Evolutionary conservation across 2,329 filamentous ascomycete genomes (phyloP).

Genomic region (Hypocrella siamensis): DNA sequence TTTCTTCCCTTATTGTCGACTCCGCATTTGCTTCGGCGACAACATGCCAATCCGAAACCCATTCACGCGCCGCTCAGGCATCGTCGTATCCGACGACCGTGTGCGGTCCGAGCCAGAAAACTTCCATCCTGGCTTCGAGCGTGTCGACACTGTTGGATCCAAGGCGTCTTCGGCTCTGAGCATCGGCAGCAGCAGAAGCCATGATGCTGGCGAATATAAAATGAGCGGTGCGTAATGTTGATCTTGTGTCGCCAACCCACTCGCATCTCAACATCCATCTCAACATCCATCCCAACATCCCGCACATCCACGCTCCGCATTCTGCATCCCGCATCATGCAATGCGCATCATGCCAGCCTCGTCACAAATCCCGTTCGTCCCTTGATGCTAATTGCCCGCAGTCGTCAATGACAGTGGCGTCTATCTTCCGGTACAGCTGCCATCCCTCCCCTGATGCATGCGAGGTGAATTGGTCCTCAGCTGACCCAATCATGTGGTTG

Average conservation of each 20-base stretch:
- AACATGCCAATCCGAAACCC: conserved; percentile 60
- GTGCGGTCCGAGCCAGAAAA: conserved; percentile 22
- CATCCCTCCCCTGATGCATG: not conserved
- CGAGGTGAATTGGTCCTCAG: no score
- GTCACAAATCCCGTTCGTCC: no score
- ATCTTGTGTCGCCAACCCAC: conserved; percentile 1
- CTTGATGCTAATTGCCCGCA: conserved; percentile 20
- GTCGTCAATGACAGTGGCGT: conserved; percentile 94
- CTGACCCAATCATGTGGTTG: not conserved
- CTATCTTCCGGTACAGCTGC: conserved; percentile 63
- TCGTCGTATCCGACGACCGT: conserved; percentile 36
- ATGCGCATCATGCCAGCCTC: no score
- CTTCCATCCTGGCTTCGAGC: conserved; percentile 33
- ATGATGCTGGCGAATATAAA: conserved; percentile 59
- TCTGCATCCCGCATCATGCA: no score
- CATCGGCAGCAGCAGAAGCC: conserved; percentile 42
- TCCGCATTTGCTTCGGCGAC: conserved; percentile 1
- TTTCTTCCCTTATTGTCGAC: no score
- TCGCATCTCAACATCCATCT: not conserved
- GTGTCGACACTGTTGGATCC: conserved; percentile 46
- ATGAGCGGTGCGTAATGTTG: conserved; percentile 50
- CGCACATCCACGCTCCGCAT: no score
- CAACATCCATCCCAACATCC: no score
- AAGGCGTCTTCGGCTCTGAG: conserved; percentile 47
- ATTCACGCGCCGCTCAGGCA: conserved; percentile 44